Evolutionary conservation across 176 grass and related monocot genomes (phyloP).

Genomic region (Cenchrus americanus): DNA sequence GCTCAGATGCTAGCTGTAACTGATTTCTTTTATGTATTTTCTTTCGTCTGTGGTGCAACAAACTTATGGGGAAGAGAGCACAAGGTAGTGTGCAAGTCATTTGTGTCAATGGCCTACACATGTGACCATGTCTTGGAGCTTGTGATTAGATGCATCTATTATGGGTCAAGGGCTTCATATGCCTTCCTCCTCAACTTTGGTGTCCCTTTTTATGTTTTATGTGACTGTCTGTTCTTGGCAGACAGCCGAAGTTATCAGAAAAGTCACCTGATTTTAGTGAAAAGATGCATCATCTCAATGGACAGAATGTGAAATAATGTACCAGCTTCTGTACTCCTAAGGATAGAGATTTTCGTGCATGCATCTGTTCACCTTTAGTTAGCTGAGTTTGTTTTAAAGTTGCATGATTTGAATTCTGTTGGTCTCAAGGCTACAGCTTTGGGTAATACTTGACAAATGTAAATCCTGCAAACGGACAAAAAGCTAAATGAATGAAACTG

Average conservation of each 20-base stretch:
- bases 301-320: constrained; percentile 16
- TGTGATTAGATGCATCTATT: constrained; percentile 75
- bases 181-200: constrained; percentile 32
- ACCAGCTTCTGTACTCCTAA: neutral
- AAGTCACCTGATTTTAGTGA: constrained; percentile 41
- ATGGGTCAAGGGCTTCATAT: constrained; percentile 61
- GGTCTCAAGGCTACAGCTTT: neutral
- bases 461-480: neutral
- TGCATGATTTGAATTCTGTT: neutral
- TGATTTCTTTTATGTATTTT: neutral
- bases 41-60: constrained; percentile 16
- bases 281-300: neutral
- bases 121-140: constrained; percentile 69
- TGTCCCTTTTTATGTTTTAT: constrained; percentile 8
- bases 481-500: neutral
- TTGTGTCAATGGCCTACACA: constrained; percentile 71
- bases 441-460: neutral
- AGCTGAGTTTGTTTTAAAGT: neutral
- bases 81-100: constrained; percentile 44
- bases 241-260: constrained; percentile 2
- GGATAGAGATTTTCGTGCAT: neutral
- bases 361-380: neutral
- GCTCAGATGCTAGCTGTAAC: neutral
- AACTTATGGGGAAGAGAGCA: constrained; percentile 65
- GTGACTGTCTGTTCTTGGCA: constrained; percentile 29